Evolutionary conservation across 2,329 filamentous ascomycete species (phyloP).

Genomic region (Neopestalotiopsis rosae): DNA sequence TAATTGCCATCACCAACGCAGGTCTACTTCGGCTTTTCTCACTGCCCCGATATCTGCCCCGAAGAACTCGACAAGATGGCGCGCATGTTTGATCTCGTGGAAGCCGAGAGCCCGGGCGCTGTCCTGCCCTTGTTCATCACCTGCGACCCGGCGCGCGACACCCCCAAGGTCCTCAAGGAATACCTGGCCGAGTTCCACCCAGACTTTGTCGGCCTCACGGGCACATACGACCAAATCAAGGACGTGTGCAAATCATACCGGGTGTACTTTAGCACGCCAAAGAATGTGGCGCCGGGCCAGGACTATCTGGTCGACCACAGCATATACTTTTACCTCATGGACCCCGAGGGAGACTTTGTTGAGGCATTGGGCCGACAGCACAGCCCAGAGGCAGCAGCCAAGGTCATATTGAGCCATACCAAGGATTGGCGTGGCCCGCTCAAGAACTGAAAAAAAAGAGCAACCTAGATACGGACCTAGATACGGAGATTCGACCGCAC

Average conservation of each 20-base stretch:
- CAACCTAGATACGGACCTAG: neutral
- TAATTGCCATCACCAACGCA: constrained; percentile 39
- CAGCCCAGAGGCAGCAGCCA: constrained; percentile 83
- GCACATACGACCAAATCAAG: constrained; percentile 93
- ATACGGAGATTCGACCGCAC: neutral
- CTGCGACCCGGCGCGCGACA: constrained; percentile 92
- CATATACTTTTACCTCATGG: constrained; percentile 99
- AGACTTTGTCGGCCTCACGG: constrained; percentile 85
- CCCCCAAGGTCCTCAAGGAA: constrained; percentile 79
- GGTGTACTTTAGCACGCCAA: constrained; percentile 95
- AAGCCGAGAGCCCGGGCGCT: constrained; percentile 53
- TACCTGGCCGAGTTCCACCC: constrained; percentile 93
- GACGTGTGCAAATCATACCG: constrained; percentile 93
- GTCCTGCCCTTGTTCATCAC: constrained; percentile 89
- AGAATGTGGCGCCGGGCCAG: constrained; percentile 86
- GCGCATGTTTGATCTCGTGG: constrained; percentile 81
- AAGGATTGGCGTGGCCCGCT: constrained; percentile 56
- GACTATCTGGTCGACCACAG: constrained; percentile 98
- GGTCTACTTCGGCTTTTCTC: constrained; percentile 98
- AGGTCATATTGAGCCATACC: constrained; percentile 85
- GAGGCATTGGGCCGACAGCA: constrained; percentile 96
- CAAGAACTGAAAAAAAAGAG: constrained; percentile 18
- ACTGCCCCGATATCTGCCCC: constrained; percentile 98
- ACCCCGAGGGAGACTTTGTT: constrained; percentile 96
- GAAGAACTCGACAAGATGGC: constrained; percentile 99